Evolutionary conservation across 2,329 filamentous ascomycete species (phyloP), one percentile per base, ranked within the genome.

Genomic region (Cyanodermella asteris): DNA sequence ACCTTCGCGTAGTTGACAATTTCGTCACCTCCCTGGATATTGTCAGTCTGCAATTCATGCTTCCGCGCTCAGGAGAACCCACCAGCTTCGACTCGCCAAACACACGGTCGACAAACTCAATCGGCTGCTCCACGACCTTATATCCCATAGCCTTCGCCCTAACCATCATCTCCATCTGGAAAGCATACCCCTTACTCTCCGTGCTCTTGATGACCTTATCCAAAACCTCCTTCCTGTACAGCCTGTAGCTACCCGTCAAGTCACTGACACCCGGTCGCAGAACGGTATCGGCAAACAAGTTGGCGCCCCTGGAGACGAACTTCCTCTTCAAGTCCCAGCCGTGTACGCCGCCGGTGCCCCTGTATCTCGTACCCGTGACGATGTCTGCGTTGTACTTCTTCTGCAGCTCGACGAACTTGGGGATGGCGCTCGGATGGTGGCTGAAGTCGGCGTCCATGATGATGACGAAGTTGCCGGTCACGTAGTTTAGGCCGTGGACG

Each of bases 361-460:
- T 81, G 52, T 97, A 97, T 33, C 87, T 66, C 22, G 87, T 97
- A 26, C 87, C 87, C 2, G 84, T 94, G 23, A 97, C 82, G 39
- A 97, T 97, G 45, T 97, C 87, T 56, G 80, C 91, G 57, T 80
- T 69, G 36, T 59, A 72, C 28, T 58, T 54, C 49, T 68, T 64
- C 52, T 94, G 87, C 37, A 71, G 64, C 31, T 63, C 64, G 41
- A 97, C 78, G 80, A 97, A 94, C 45, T 72, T 61, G 27, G 82
- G 72, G 52, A 97, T 91, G 65, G 94, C 97, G 56, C 94, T 97
- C 45, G 87, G 87, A 61, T 97, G 87, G 58, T 97, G 87, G 40
- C 70, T 80, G 64, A 97, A 97, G 56, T 97, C 87, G 53, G 90
- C 87, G 59, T 97, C 87, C 87, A 97, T 97, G 64, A 97, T 97